Conservation (phyloP, 1,139 yeast genomes). For the Geotrichum candidum region DNA sequence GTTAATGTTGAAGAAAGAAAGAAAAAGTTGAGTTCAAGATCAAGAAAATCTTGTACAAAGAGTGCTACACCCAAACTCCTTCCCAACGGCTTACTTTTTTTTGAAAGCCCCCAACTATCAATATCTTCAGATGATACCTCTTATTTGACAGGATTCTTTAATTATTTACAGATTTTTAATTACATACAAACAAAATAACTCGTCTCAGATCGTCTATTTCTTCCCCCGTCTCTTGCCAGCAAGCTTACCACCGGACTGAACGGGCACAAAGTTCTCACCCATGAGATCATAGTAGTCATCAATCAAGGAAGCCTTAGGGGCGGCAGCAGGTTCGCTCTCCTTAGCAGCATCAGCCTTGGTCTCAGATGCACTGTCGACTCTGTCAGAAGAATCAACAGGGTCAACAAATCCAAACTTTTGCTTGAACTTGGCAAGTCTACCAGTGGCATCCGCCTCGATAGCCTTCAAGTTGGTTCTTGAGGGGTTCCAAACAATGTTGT, state of each 20-base stretch:
- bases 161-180: neutral
- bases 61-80: neutral
- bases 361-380: slow-evolving; percentile 19
- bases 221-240: slow-evolving; percentile 42
- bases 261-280: slow-evolving; percentile 59
- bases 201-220: slow-evolving; percentile 26
- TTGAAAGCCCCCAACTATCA: neutral
- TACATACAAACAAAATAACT: neutral
- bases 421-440: slow-evolving; percentile 79
- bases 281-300: slow-evolving; percentile 57
- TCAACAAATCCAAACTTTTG: slow-evolving; percentile 55
- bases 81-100: neutral
- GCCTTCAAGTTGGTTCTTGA: slow-evolving; percentile 69
- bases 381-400: slow-evolving; percentile 20
- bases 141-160: neutral
- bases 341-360: slow-evolving; percentile 28
- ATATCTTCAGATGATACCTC: neutral
- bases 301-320: slow-evolving; percentile 29
- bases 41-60: neutral
- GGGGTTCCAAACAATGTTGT: slow-evolving; percentile 82
- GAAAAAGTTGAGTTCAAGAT: neutral
- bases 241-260: slow-evolving; percentile 57
- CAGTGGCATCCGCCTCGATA: slow-evolving; percentile 76
- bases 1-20: slow-evolving; percentile 2
- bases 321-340: slow-evolving; percentile 6